phyloP scores from a whole-genome alignment of 2,329 filamentous ascomycete genomes.

The Nakataea oryzae region DNA sequence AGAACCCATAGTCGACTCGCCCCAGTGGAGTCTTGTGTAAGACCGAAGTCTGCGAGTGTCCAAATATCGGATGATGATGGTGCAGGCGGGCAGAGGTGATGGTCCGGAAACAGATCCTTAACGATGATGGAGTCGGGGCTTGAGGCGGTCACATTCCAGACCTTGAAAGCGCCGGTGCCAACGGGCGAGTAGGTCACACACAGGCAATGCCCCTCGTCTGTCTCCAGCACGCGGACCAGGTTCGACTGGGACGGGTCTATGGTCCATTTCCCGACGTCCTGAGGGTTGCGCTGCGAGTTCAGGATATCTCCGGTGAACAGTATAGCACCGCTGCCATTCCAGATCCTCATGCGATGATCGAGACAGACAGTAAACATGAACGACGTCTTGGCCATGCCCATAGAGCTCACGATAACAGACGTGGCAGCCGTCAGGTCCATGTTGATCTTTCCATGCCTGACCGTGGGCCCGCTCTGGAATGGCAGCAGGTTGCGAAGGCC shows the following conservation, averaged over 20 bases:
- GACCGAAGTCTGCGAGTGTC: constrained; percentile 67
- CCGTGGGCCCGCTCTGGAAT: constrained; percentile 53
- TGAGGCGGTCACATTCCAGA: constrained; percentile 67
- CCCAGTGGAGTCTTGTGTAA: constrained; percentile 39
- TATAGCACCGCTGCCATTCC: constrained; percentile 78
- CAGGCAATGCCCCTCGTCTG: constrained; percentile 37
- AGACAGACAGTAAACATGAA: constrained; percentile 73
- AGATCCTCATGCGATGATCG: constrained; percentile 80
- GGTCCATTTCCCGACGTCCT: constrained; percentile 62
- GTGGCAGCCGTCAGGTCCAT: constrained; percentile 60
- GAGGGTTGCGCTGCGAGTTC: constrained; percentile 51
- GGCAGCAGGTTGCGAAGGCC: constrained; percentile 56
- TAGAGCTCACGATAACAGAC: constrained; percentile 43
- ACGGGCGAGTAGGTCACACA: constrained; percentile 83
- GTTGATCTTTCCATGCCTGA: constrained; percentile 52
- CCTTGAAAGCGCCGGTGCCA: constrained; percentile 84
- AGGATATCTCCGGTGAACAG: constrained; percentile 70
- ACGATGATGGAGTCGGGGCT: constrained; percentile 54
- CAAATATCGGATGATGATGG: constrained; percentile 66
- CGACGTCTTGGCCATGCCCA: constrained; percentile 36
- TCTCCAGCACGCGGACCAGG: constrained; percentile 62
- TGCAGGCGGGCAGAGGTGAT: constrained; percentile 54
- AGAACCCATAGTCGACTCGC: constrained; percentile 48
- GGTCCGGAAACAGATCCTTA: constrained; percentile 58
- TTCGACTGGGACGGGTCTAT: constrained; percentile 72